Evolutionary conservation across 1,139 yeast genomes (phyloP).

Genomic region (Zygoascus hellenicus): DNA sequence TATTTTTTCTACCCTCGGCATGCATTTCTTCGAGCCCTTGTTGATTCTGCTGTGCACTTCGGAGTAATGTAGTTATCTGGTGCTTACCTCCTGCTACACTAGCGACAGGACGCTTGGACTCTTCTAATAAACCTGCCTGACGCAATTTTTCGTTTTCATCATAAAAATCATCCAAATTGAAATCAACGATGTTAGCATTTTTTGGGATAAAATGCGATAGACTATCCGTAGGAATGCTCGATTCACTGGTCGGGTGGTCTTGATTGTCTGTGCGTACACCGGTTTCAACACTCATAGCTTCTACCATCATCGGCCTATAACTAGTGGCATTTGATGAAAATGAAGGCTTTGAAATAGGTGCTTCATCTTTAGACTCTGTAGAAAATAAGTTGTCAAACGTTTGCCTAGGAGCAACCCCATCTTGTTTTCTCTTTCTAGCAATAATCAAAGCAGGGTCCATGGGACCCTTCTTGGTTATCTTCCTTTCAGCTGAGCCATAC

Average conservation of each 20-base stretch:
- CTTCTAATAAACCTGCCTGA: slow-evolving; percentile 22
- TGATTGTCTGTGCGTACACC: no score
- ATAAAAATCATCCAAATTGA: slow-evolving; percentile 29
- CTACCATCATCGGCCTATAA: no score
- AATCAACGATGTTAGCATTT: slow-evolving; percentile 24
- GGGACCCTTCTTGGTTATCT: slow-evolving; percentile 1
- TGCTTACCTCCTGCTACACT: slow-evolving; percentile 30
- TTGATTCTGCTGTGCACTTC: slow-evolving; percentile 28
- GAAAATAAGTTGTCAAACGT: no score
- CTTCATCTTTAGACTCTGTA: no score
- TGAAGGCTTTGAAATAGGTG: no score
- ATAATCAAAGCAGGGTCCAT: slow-evolving; percentile 10
- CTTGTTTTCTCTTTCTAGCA: not conserved
- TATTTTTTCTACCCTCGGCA: slow-evolving; percentile 20
- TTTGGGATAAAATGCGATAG: slow-evolving; percentile 8
- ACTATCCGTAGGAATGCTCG: no score
- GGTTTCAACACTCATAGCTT: no score
- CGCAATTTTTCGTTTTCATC: slow-evolving; percentile 22
- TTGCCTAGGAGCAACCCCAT: no score
- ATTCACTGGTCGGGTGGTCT: not conserved
- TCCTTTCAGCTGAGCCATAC: slow-evolving; percentile 15
- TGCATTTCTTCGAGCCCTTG: slow-evolving; percentile 30
- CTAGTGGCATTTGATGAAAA: no score
- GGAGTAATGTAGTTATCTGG: slow-evolving; percentile 27
- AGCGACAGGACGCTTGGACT: slow-evolving; percentile 24